Conservation (phyloP, 2,329 filamentous ascomycete genomes). For the Xylariomycetidae sp. region DNA sequence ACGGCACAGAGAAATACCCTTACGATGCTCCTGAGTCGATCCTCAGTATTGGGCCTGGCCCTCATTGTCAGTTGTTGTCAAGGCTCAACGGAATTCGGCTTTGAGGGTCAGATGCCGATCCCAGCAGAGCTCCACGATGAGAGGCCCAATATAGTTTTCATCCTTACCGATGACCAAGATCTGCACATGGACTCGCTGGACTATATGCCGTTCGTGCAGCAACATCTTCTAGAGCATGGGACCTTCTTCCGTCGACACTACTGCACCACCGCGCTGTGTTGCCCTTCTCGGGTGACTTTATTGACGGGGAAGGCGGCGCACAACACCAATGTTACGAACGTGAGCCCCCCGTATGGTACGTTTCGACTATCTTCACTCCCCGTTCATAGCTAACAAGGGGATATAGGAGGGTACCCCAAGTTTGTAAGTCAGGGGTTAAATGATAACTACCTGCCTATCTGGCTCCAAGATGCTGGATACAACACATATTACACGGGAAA, state of each 20-base stretch:
- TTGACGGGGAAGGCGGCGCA: slow-evolving; percentile 57
- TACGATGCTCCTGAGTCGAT: too few relatives aligned
- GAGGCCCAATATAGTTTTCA: slow-evolving; percentile 52
- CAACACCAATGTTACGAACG: slow-evolving; percentile 58
- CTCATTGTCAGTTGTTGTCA: too few relatives aligned
- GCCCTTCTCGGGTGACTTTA: slow-evolving; percentile 47
- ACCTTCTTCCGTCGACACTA: slow-evolving; percentile 52
- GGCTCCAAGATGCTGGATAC: slow-evolving; percentile 53
- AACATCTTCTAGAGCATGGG: slow-evolving; percentile 48
- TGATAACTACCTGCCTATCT: slow-evolving; percentile 51
- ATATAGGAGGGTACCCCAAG: slow-evolving; percentile 48
- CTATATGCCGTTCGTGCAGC: slow-evolving; percentile 47
- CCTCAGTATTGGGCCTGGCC: too few relatives aligned
- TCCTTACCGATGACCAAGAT: slow-evolving; percentile 60
- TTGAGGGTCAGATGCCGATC: not conserved
- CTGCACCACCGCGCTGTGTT: slow-evolving; percentile 38
- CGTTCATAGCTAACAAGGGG: too few relatives aligned
- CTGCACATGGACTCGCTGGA: slow-evolving; percentile 48
- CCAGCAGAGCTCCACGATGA: not conserved
- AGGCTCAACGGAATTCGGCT: too few relatives aligned
- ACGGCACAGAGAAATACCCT: too few relatives aligned
- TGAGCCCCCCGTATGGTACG: slow-evolving; percentile 47
- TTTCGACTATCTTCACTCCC: too few relatives aligned
- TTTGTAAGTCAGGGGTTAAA: slow-evolving; percentile 50
- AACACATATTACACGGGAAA: slow-evolving; percentile 57